phyloP scores from a whole-genome alignment of 768 basidiomycete genomes.

The Naganishia friedmannii region DNA sequence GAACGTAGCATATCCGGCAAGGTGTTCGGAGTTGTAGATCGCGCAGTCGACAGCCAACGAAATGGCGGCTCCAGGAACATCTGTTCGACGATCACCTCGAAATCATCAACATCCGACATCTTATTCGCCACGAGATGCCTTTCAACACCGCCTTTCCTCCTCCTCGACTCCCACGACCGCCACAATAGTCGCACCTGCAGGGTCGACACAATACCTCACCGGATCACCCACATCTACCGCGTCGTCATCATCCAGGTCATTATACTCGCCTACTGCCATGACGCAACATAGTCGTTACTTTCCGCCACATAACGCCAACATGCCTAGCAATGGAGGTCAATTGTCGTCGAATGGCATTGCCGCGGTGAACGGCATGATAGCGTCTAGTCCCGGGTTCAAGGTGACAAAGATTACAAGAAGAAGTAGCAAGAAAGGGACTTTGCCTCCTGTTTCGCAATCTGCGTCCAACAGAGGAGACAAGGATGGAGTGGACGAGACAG shows the following conservation, averaged over 20 bases:
- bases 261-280: conserved; percentile 17
- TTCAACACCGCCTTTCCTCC: conserved; percentile 20
- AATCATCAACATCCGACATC: conserved; percentile 27
- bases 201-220: neutral
- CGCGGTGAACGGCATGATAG: conserved; percentile 6
- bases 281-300: conserved; percentile 14
- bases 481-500: neutral
- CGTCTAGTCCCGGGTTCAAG: conserved; percentile 16
- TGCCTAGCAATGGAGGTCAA: neutral
- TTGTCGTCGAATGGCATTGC: neutral
- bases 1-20: neutral
- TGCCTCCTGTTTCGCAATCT: conserved; percentile 4
- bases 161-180: conserved; percentile 6
- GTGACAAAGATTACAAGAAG: conserved; percentile 6
- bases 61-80: conserved; percentile 15
- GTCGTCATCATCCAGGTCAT: conserved; percentile 9
- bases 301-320: conserved; percentile 20
- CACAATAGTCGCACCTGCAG: neutral
- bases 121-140: conserved; percentile 13
- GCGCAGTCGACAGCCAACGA: neutral
- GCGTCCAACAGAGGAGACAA: neutral
- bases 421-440: conserved; percentile 23
- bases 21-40: neutral
- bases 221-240: conserved; percentile 19
- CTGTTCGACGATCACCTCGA: conserved; percentile 25